These are phyloP conservation scores for Microsporum audouinii DNA, from an alignment of 2,329 filamentous ascomycete species.

Conservation along the genomic window DNA sequence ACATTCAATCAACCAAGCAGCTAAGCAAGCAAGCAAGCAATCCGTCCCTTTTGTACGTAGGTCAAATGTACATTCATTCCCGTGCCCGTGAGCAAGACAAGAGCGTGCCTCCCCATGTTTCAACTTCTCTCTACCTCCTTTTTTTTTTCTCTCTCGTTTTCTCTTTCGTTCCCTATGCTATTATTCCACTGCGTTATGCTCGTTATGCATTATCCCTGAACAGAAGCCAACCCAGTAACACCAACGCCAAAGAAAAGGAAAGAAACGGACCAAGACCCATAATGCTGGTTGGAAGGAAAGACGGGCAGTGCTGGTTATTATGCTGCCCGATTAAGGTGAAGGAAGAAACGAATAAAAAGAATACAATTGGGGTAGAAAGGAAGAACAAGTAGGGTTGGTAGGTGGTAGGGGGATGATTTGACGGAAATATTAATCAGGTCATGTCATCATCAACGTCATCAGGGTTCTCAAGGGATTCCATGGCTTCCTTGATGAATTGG, in stretches of 20 bases:
- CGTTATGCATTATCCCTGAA: constrained; percentile 4
- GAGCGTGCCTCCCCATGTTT: neutral
- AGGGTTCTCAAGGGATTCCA: constrained; percentile 79
- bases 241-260: neutral
- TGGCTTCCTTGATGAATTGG: constrained; percentile 89
- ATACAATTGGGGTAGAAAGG: neutral
- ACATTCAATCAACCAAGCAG: neutral
- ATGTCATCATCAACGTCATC: constrained; percentile 47
- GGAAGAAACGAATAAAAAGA: neutral
- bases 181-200: constrained; percentile 4
- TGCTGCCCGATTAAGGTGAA: constrained; percentile 41
- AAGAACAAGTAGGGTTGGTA: neutral
- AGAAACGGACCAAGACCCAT: neutral
- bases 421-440: constrained; percentile 20
- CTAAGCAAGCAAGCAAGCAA: neutral
- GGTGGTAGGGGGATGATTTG: neutral
- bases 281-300: neutral
- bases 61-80: neutral
- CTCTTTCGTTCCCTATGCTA: neutral
- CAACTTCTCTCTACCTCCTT: neutral
- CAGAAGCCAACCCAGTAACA: neutral
- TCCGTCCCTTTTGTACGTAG: neutral
- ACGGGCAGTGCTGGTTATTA: neutral
- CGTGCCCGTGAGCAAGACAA: neutral
- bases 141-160: neutral